Evolutionary conservation across 305 asterid genomes (phyloP), one percentile per base, ranked within the genome.

Genomic region (Striga hermonthica): DNA sequence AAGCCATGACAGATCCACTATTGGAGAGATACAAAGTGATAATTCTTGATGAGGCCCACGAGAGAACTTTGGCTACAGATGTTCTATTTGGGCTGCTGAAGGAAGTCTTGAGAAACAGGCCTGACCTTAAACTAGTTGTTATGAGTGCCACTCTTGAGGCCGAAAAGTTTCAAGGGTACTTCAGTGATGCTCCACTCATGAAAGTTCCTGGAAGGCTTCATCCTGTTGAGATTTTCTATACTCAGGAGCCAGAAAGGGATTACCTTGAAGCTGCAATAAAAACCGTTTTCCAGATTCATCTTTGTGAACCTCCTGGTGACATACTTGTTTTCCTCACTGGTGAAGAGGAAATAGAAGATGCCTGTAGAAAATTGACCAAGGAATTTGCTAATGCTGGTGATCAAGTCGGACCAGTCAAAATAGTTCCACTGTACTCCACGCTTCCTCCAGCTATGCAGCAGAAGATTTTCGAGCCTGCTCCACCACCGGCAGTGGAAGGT

Each of bases 111-210:
- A 90, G 74, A 72, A 91, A 85, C 58, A 79, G 97, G 72, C 84
- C 95, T 7, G 97, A 91, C 75, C 70, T 91, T 62, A 94, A 94
- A 73, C 70, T 90, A 54, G 98, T 94, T 8, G 97, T 94, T 41
- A 94, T 94, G 99, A 94, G 99, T 88, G 99, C 98, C 65, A 94
- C 99, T 2, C 97, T 90, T 0, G 97, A 94, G 82, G 98, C 98
- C 6, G 99, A 94, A 64, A 91, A 94, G 82, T 94, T 94, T 72
- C 98, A 86, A 63, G 84, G 94, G 39, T 90, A 88, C 81, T 94
- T 94, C 57, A 53, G 35, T 74, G 83, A 87, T 74, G 98, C 96
- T 37, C 98, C 99, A 4, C 88, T 88, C 50, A 88, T 94, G 98
- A 91, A 94, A 84, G 97, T 94, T 44, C 99, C 98, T 36, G 99